Conservation (phyloP, 768 basidiomycete species). For the Mycena crocata region DNA sequence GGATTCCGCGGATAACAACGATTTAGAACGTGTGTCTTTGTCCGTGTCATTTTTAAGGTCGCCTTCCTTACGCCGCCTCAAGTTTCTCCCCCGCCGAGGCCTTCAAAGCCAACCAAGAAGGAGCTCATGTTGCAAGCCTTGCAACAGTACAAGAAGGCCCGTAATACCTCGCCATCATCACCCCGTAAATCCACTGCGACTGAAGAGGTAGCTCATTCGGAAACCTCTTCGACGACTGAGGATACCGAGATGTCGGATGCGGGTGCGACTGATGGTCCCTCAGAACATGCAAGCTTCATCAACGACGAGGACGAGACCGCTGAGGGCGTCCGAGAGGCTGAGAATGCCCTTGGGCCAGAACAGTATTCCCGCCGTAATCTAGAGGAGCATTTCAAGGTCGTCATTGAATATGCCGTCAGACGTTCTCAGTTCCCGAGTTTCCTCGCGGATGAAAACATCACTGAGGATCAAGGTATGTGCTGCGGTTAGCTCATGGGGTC, state of each 20-base stretch:
- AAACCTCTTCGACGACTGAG: too few species aligned
- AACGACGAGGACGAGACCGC: background rate
- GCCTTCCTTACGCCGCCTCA: background rate
- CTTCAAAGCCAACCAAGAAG: constrained; percentile 8
- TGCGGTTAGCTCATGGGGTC: background rate
- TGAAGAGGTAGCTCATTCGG: background rate
- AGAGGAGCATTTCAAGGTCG: background rate
- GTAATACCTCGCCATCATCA: constrained; percentile 10
- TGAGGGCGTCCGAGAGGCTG: background rate
- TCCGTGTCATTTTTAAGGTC: too few species aligned
- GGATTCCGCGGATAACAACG: constrained; percentile 11
- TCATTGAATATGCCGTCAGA: constrained; percentile 12
- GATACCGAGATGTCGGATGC: background rate
- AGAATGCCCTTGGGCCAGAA: constrained; percentile 2
- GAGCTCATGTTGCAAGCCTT: background rate
- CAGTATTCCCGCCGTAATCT: constrained; percentile 2
- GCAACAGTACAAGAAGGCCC: background rate
- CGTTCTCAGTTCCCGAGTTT: background rate
- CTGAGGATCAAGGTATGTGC: constrained; percentile 9
- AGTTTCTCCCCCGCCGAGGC: constrained; percentile 10
- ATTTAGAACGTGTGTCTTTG: constrained; percentile 13
- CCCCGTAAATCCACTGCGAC: background rate
- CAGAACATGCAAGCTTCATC: constrained; percentile 8
- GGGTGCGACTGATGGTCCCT: background rate
- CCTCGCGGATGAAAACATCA: background rate